phyloP scores from a whole-genome alignment of 2,329 filamentous ascomycete species.

The Penicillium vulpinum region DNA sequence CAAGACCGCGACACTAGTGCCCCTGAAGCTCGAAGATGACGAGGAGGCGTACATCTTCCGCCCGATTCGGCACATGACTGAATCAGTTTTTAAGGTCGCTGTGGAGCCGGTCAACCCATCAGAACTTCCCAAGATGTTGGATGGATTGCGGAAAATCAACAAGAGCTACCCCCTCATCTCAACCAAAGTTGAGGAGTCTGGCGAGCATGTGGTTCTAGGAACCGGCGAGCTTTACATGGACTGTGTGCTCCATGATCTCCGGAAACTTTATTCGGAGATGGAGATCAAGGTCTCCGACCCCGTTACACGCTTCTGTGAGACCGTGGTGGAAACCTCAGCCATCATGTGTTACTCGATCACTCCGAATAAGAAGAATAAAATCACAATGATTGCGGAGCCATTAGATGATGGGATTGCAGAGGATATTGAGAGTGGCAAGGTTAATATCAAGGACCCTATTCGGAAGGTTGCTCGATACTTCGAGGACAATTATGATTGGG shows the following conservation, averaged over 20 bases:
- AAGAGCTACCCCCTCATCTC: constrained; percentile 95
- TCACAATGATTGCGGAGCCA: constrained; percentile 97
- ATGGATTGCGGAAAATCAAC: constrained; percentile 93
- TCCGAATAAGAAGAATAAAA: constrained; percentile 98
- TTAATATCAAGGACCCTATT: constrained; percentile 89
- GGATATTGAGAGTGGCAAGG: constrained; percentile 87
- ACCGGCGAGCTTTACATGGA: constrained; percentile 99
- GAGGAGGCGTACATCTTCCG: constrained; percentile 96
- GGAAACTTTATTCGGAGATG: constrained; percentile 95
- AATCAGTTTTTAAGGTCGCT: constrained; percentile 96
- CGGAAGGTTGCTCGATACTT: constrained; percentile 96
- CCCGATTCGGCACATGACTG: constrained; percentile 89
- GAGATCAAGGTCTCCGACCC: constrained; percentile 98
- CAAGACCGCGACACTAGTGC: constrained; percentile 90
- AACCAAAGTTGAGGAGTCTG: constrained; percentile 97
- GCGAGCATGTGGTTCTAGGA: constrained; percentile 91
- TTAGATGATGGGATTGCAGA: constrained; percentile 91
- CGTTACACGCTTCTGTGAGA: constrained; percentile 96
- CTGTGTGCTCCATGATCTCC: constrained; percentile 92
- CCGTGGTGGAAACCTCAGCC: constrained; percentile 92
- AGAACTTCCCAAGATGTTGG: constrained; percentile 97
- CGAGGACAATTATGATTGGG: constrained; percentile 95
- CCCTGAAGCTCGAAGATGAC: constrained; percentile 74
- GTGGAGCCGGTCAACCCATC: constrained; percentile 98
- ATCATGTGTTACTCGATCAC: constrained; percentile 98